Evolutionary conservation across 2,329 filamentous ascomycete species (phyloP).

Genomic region (Exophiala lecanii-corni): DNA sequence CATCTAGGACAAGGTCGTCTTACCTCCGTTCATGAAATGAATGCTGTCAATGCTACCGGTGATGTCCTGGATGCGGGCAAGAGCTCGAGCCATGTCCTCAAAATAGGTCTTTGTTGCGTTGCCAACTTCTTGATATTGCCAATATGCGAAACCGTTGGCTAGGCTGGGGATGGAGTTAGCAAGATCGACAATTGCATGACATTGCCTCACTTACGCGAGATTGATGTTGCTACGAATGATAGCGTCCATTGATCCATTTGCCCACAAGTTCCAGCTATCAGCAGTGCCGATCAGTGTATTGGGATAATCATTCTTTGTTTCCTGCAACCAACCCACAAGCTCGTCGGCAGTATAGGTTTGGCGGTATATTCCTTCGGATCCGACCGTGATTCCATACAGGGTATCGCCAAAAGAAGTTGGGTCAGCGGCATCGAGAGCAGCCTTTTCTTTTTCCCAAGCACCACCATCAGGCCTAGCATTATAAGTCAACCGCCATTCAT

Average conservation of each 20-base stretch:
- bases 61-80: conserved; percentile 57
- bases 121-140: conserved; percentile 58
- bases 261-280: conserved; percentile 69
- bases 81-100: conserved; percentile 62
- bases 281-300: conserved; percentile 61
- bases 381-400: conserved; percentile 65
- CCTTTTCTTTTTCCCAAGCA: conserved; percentile 58
- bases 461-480: conserved; percentile 56
- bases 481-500: too few relatives aligned
- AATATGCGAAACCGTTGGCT: conserved; percentile 68
- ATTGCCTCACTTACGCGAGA: conserved; percentile 44
- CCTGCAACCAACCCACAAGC: conserved; percentile 58
- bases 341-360: conserved; percentile 59
- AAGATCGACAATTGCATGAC: neutral
- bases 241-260: conserved; percentile 62
- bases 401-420: conserved; percentile 49
- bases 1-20: conserved; percentile 35
- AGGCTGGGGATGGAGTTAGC: conserved; percentile 36
- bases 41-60: conserved; percentile 52
- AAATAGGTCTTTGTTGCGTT: conserved; percentile 61
- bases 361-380: conserved; percentile 67
- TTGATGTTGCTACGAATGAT: conserved; percentile 58
- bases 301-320: conserved; percentile 54
- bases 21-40: conserved; percentile 64
- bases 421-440: conserved; percentile 47